Conservation (phyloP, 441 rosid species). For the Kokia cookei region DNA sequence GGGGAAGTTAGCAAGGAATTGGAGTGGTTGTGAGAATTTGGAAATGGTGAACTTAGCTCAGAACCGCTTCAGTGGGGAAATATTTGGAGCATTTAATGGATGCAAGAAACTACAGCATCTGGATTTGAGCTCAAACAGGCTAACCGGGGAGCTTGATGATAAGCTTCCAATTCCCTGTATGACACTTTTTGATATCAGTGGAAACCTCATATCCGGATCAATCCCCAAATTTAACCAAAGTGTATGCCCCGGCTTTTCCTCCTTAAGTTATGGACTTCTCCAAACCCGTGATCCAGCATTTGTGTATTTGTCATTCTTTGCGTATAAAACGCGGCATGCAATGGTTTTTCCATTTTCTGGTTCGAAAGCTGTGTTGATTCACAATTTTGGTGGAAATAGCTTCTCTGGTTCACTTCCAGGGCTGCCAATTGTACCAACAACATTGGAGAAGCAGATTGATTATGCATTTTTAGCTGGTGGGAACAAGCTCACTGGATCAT, state of each 20-base stretch:
- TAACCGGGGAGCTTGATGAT: slow-evolving; percentile 37
- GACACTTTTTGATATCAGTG: slow-evolving; percentile 42
- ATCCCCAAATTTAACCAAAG: slow-evolving; percentile 34
- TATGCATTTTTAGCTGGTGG: slow-evolving; percentile 51
- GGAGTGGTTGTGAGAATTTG: slow-evolving; percentile 41
- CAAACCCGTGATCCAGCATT: slow-evolving; percentile 25
- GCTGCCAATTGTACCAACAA: slow-evolving; percentile 31
- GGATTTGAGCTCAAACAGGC: slow-evolving; percentile 52
- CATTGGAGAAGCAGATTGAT: slow-evolving; percentile 25
- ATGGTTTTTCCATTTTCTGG: slow-evolving; percentile 13
- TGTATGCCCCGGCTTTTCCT: slow-evolving; percentile 24
- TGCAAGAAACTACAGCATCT: slow-evolving; percentile 49
- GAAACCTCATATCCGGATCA: slow-evolving; percentile 39
- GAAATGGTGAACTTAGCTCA: slow-evolving; percentile 53
- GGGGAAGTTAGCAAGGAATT: slow-evolving; percentile 37
- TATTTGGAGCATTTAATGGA: slow-evolving; percentile 28
- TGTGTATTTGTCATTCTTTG: slow-evolving; percentile 34
- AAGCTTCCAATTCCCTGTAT: slow-evolving; percentile 49
- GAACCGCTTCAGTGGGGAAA: slow-evolving; percentile 38
- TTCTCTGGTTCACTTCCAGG: slow-evolving; percentile 37
- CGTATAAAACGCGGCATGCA: slow-evolving; percentile 27
- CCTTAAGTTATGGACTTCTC: slow-evolving; percentile 8
- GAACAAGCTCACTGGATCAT: slow-evolving; percentile 38
- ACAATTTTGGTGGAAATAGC: slow-evolving; percentile 48
- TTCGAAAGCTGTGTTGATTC: slow-evolving; percentile 22